These are phyloP conservation scores for Hanseniaspora sp. DNA, from an alignment of 1,139 yeast species.

Conservation along the genomic window DNA sequence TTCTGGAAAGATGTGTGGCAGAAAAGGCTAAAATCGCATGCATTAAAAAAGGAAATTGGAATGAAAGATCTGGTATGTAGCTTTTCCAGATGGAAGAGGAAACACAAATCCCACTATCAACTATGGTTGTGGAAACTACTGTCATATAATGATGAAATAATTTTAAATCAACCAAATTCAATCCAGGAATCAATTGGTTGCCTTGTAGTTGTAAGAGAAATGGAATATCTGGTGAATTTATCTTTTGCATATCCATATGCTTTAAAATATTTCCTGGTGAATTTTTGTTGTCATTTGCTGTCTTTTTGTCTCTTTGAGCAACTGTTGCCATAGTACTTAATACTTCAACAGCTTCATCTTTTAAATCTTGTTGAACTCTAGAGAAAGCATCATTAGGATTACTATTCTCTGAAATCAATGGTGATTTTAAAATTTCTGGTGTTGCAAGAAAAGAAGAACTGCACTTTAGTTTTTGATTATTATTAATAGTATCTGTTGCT, in stretches of 20 bases:
- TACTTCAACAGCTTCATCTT: slow-evolving; percentile 17
- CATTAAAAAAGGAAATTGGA: slow-evolving; percentile 81
- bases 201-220: slow-evolving; percentile 6
- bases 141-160: slow-evolving; percentile 81
- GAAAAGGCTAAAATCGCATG: slow-evolving; percentile 81
- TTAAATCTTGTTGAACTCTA: slow-evolving; percentile 14
- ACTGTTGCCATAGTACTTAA: slow-evolving; percentile 17
- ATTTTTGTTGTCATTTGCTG: slow-evolving; percentile 13
- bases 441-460: slow-evolving; percentile 14
- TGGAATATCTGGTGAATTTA: not conserved
- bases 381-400: slow-evolving; percentile 5
- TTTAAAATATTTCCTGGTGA: slow-evolving; percentile 6
- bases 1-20: slow-evolving; percentile 78
- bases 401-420: not conserved
- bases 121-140: slow-evolving; percentile 73
- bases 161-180: slow-evolving; percentile 68
- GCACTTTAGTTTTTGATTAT: slow-evolving; percentile 15
- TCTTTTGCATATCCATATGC: not conserved
- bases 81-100: slow-evolving; percentile 77
- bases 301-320: slow-evolving; percentile 16
- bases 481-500: slow-evolving; percentile 16
- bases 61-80: slow-evolving; percentile 80
- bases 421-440: slow-evolving; percentile 12
- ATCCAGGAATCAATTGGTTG: slow-evolving; percentile 16
- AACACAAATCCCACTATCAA: slow-evolving; percentile 63